Evolutionary conservation across 371 early-diverging fungal species (phyloP).

Genomic region (Mortierella sp.): DNA sequence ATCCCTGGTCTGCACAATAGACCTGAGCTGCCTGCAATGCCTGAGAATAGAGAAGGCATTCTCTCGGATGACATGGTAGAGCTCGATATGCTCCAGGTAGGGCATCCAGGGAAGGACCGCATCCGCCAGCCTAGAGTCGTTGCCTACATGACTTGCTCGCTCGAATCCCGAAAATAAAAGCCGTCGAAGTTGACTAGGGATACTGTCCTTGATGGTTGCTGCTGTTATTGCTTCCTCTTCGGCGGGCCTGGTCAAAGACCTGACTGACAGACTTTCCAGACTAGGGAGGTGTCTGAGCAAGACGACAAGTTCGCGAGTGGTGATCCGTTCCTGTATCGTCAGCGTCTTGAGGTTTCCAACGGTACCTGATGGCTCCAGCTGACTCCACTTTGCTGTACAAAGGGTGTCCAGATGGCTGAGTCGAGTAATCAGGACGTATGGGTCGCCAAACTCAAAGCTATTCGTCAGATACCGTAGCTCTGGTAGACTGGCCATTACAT

Average conservation of each 20-base stretch:
- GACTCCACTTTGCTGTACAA: neutral
- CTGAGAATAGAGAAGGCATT: neutral
- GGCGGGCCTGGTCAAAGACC: neutral
- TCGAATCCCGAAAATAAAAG: neutral
- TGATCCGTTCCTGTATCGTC: neutral
- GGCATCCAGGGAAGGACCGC: neutral
- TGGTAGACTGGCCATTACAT: neutral
- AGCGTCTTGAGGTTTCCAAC: neutral
- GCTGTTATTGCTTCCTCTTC: neutral
- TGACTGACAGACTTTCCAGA: neutral
- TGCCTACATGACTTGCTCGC: neutral
- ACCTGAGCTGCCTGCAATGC: neutral
- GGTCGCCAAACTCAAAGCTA: neutral
- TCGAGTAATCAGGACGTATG: neutral
- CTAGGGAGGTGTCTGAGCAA: neutral
- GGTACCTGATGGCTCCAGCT: neutral
- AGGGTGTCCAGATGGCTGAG: neutral
- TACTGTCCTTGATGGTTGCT: neutral
- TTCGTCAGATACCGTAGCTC: neutral
- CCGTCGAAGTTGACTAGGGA: neutral
- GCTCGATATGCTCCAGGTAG: neutral
- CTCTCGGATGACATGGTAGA: neutral
- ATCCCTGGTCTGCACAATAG: neutral
- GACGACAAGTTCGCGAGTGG: neutral
- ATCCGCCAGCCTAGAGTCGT: neutral